Evolutionary conservation across 768 basidiomycete species (phyloP), one percentile per base, ranked within the genome.

Genomic region (Panaeolus cyanescens): DNA sequence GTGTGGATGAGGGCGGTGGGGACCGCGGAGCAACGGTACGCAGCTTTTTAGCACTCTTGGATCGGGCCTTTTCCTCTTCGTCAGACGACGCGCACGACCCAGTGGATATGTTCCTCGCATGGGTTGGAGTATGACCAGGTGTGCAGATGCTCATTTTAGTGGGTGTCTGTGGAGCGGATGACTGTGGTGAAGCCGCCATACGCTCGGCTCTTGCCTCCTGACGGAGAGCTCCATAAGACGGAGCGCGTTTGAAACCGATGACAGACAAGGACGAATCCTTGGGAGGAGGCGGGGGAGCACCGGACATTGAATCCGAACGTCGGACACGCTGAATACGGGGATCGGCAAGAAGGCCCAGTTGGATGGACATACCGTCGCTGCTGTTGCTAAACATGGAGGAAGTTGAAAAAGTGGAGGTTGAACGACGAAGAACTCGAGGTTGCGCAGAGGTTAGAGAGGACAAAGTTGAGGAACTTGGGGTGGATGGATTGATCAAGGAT

Each of bases 61-160:
- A 80, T 34, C 89, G 83, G 22, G 80, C 67, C 71, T 86, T 87
- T 75, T 92, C 90, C 68, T 92, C 91, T 64, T 92, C 91, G 67
- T 92, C 91, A 19, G 88, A 89, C 12, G 90, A 90, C 22, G 84
- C 75, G 69, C 75, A 79, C 45, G 79, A 77, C 20, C 72, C 72
- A 25, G 42, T 50, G 17, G 72, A 68, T 31, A 72, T 67, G 59
- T 75, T 71, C 53, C 77, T 63, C 68, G 74, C 70, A 68, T 80
- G 45, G 25, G 45, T 28, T n/a, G 22, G 45, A 13, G 45, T 28
- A 5, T 50, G 45, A 1, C 25, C 45, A 13, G 45, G 45, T 10
- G 45, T 50, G 13, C 45, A 50, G 45, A 50, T 50, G 25, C 45
- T 50, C 45, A 50, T 50, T 15, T 50, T 50, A 10, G 45, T 50